These are phyloP conservation scores for Phalaenopsis aphrodite DNA, from an alignment of 106 monocot genomes.

Conservation along the genomic window DNA sequence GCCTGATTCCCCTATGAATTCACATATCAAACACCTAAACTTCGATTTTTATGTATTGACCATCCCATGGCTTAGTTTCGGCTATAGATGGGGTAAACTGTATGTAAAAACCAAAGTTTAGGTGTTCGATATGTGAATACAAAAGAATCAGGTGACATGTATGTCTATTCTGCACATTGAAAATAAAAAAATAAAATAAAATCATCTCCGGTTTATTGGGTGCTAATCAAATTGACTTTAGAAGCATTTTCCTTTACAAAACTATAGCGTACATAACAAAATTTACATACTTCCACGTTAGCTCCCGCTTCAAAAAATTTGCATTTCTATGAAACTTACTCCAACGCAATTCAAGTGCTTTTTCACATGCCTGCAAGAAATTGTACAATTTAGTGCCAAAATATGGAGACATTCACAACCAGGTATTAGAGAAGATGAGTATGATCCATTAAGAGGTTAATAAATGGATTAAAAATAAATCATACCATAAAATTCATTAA, in stretches of 20 bases:
- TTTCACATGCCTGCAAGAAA: slow-evolving; percentile 54
- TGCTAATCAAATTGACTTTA: too few relatives aligned
- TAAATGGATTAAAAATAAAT: background rate
- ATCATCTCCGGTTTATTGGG: too few relatives aligned
- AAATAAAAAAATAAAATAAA: too few relatives aligned
- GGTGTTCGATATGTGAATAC: too few relatives aligned
- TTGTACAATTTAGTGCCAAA: background rate
- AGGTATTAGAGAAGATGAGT: background rate
- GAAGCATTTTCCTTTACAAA: background rate
- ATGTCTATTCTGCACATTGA: too few relatives aligned
- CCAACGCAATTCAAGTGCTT: slow-evolving; percentile 85
- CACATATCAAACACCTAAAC: too few relatives aligned
- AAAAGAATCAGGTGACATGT: too few relatives aligned
- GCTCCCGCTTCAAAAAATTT: slow-evolving; percentile 63
- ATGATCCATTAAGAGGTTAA: background rate
- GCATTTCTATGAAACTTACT: slow-evolving; percentile 87
- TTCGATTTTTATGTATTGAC: too few relatives aligned
- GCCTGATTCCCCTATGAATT: too few relatives aligned
- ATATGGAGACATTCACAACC: background rate
- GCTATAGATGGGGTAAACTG: too few relatives aligned
- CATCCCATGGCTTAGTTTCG: too few relatives aligned
- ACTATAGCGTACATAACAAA: background rate
- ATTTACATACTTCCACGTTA: slow-evolving; percentile 88
- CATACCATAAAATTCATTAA: background rate
- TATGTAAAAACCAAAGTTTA: too few relatives aligned